Conservation (phyloP, 1,284 basidiomycete species). For the Ganoderma multipileum region DNA sequence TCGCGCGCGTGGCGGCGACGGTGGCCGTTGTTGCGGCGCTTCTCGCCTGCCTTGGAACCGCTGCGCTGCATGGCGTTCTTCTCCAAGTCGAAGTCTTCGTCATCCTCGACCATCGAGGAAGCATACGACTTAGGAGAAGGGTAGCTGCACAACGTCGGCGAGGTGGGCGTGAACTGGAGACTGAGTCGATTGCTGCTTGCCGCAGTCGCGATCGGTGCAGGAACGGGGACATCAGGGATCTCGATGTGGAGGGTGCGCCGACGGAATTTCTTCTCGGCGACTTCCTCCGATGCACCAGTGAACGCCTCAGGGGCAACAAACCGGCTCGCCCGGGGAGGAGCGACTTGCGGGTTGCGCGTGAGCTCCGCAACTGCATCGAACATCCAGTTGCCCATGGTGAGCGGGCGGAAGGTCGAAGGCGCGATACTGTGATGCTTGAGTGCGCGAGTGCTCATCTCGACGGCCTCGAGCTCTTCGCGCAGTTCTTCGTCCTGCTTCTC, state of each 20-base stretch:
- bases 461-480: constrained; percentile 39
- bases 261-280: constrained; percentile 29
- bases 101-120: constrained; percentile 42
- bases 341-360: constrained; percentile 43
- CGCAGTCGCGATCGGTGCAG: constrained; percentile 31
- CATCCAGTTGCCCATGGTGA: constrained; percentile 75
- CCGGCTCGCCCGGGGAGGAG: constrained; percentile 43
- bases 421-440: constrained; percentile 48
- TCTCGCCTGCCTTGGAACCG: constrained; percentile 28
- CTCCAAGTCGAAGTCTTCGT: constrained; percentile 44
- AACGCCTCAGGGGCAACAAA: constrained; percentile 46
- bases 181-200: constrained; percentile 51
- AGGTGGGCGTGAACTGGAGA: constrained; percentile 68
- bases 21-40: constrained; percentile 37
- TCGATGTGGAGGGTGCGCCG: constrained; percentile 43
- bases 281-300: constrained; percentile 33
- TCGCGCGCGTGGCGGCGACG: constrained; percentile 48
- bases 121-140: constrained; percentile 40
- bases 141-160: constrained; percentile 42
- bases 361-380: constrained; percentile 76
- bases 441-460: constrained; percentile 32
- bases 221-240: constrained; percentile 35
- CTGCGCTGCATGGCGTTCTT: constrained; percentile 35
- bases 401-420: constrained; percentile 40
- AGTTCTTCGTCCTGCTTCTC: constrained; percentile 47